Evolutionary conservation across 441 rosid genomes (phyloP).

Genomic region (Brassica balearica): DNA sequence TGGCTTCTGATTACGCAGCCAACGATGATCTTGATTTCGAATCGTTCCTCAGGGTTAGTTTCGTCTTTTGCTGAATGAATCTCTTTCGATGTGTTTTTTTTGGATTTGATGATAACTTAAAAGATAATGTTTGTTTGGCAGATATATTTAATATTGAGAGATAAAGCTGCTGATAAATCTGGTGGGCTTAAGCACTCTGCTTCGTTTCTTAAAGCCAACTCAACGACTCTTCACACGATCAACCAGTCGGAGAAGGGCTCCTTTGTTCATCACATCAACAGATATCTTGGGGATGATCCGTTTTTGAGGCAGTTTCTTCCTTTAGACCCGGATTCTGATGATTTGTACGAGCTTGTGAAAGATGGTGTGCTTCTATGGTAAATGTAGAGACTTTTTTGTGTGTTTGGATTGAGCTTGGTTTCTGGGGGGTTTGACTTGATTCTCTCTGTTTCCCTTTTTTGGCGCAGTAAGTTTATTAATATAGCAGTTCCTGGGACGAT

Average conservation of each 20-base stretch:
- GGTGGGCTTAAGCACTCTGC: slow-evolving; percentile 62
- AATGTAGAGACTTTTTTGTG: background rate
- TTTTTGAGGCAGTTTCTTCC: slow-evolving; percentile 77
- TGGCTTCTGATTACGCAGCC: slow-evolving; percentile 41
- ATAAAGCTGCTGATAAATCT: slow-evolving; percentile 56
- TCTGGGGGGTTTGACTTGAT: slow-evolving; percentile 27
- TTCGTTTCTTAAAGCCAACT: slow-evolving; percentile 65
- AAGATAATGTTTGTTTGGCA: slow-evolving; percentile 25
- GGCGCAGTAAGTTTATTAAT: slow-evolving; percentile 73
- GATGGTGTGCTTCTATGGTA: slow-evolving; percentile 86
- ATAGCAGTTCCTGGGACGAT: slow-evolving; percentile 82
- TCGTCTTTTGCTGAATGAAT: background rate
- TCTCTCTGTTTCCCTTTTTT: slow-evolving; percentile 14
- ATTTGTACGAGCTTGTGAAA: slow-evolving; percentile 65
- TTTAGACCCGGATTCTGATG: slow-evolving; percentile 67
- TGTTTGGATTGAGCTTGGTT: slow-evolving; percentile 3
- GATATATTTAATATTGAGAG: slow-evolving; percentile 59
- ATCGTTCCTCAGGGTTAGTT: slow-evolving; percentile 64
- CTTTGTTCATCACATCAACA: slow-evolving; percentile 76
- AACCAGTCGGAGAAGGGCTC: slow-evolving; percentile 71
- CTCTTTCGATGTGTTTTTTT: slow-evolving; percentile 23
- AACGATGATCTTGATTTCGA: slow-evolving; percentile 60
- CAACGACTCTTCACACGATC: slow-evolving; percentile 66
- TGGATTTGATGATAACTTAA: background rate
- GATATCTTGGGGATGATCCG: slow-evolving; percentile 69